These are phyloP conservation scores for Aspergillus sp. DNA, from an alignment of 2,329 filamentous ascomycete genomes.

Conservation along the genomic window DNA sequence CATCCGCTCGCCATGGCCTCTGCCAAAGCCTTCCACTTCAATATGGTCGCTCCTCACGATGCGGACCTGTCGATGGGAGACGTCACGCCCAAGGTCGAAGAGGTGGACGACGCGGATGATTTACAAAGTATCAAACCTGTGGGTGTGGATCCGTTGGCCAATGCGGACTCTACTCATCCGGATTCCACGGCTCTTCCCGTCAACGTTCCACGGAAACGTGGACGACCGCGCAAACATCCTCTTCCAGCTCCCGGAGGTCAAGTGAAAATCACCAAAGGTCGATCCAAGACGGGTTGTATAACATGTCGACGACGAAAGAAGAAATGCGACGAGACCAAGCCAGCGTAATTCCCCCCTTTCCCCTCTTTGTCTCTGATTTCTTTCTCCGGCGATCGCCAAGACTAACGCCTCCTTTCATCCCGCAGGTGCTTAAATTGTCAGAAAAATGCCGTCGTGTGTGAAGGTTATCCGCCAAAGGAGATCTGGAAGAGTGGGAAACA, in stretches of 20 bases:
- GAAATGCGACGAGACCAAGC: conserved; percentile 53
- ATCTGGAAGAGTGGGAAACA: conserved; percentile 86
- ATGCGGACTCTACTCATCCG: conserved; percentile 17
- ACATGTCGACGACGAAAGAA: conserved; percentile 62
- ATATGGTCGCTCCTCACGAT: conserved; percentile 23
- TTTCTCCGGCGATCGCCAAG: neutral
- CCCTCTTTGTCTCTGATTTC: neutral
- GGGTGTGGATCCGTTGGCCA: conserved; percentile 24
- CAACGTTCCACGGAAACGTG: conserved; percentile 61
- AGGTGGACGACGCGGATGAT: conserved; percentile 47
- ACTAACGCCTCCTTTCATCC: neutral
- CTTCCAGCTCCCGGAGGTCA: conserved; percentile 58
- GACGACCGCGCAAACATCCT: conserved; percentile 79
- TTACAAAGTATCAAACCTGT: conserved; percentile 32
- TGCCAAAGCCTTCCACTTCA: conserved; percentile 24
- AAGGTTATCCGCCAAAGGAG: conserved; percentile 83
- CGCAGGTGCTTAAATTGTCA: conserved; percentile 69
- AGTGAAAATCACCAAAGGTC: conserved; percentile 74
- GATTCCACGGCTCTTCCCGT: conserved; percentile 31
- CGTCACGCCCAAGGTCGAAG: conserved; percentile 55
- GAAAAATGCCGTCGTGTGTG: conserved; percentile 89
- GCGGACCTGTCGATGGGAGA: conserved; percentile 29
- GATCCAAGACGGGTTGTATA: conserved; percentile 58
- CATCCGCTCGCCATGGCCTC: conserved; percentile 18
- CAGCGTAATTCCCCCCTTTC: conserved; percentile 34